These are phyloP conservation scores for Kalmanozyma brasiliensis DNA, from an alignment of 1,284 basidiomycete species.

Conservation along the genomic window DNA sequence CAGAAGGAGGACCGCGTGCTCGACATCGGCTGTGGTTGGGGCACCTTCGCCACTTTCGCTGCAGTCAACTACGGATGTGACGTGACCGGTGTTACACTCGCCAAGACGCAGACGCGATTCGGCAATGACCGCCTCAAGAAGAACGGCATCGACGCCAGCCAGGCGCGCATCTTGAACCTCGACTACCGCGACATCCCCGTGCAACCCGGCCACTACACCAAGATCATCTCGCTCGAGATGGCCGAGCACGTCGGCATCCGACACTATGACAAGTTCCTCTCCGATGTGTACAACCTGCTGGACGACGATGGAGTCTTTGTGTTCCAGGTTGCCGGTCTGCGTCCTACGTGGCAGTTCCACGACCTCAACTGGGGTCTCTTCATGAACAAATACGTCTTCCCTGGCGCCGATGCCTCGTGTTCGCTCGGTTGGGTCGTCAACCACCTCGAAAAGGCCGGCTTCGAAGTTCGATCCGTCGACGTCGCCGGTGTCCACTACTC, in stretches of 20 bases:
- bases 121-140: conserved; percentile 86
- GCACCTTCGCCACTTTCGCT: conserved; percentile 91
- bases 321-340: conserved; percentile 94
- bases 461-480: conserved; percentile 95
- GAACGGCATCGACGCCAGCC: conserved; percentile 80
- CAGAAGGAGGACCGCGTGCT: conserved; percentile 84
- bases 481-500: conserved; percentile 84
- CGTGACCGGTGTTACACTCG: conserved; percentile 93
- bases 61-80: conserved; percentile 97
- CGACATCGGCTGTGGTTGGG: conserved; percentile 98
- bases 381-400: conserved; percentile 77
- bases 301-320: conserved; percentile 95
- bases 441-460: conserved; percentile 84
- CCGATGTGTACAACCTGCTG: conserved; percentile 90
- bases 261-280: conserved; percentile 88
- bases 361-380: conserved; percentile 87
- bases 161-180: conserved; percentile 90
- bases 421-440: conserved; percentile 94
- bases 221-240: conserved; percentile 98
- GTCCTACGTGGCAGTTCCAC: conserved; percentile 95
- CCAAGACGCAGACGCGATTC: conserved; percentile 88
- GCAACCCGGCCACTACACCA: conserved; percentile 81
- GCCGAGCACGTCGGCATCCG: conserved; percentile 93
- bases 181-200: conserved; percentile 94
- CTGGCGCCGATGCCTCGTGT: conserved; percentile 85